phyloP scores from a whole-genome alignment of 306 rosid species.

The Vicia sativa region DNA sequence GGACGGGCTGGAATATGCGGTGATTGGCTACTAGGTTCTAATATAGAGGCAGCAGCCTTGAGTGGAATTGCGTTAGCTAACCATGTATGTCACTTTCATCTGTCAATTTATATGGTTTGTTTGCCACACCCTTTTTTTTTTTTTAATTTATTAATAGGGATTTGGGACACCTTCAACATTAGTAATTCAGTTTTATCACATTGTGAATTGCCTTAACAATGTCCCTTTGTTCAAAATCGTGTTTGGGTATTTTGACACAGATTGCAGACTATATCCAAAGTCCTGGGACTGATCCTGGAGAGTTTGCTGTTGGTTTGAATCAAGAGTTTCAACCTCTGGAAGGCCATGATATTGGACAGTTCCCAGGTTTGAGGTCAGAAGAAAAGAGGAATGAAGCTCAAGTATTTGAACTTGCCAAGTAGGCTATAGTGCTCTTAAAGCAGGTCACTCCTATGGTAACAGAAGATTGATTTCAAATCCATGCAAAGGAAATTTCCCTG shows the following conservation, averaged over 20 bases:
- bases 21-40: constrained; percentile 95
- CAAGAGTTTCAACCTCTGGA: constrained; percentile 62
- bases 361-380: constrained; percentile 58
- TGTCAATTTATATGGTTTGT: constrained; percentile 8
- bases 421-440: constrained; percentile 27
- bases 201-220: not conserved
- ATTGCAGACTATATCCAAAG: constrained; percentile 75
- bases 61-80: constrained; percentile 86
- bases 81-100: constrained; percentile 54
- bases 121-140: not conserved
- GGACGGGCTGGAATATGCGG: constrained; percentile 96
- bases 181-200: constrained; percentile 29
- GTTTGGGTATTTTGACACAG: constrained; percentile 46
- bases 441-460: constrained; percentile 24
- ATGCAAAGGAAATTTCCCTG: constrained; percentile 32
- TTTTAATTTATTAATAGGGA: not conserved
- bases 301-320: constrained; percentile 70
- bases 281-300: constrained; percentile 46
- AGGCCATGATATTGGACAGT: constrained; percentile 86
- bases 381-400: constrained; percentile 40
- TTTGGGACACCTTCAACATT: not conserved
- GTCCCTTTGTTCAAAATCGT: constrained; percentile 9
- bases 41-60: constrained; percentile 81
- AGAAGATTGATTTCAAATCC: constrained; percentile 17
- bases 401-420: constrained; percentile 48